Evolutionary conservation across 164 flowering plant species (phyloP).

Genomic region (Berberis vulgaris): DNA sequence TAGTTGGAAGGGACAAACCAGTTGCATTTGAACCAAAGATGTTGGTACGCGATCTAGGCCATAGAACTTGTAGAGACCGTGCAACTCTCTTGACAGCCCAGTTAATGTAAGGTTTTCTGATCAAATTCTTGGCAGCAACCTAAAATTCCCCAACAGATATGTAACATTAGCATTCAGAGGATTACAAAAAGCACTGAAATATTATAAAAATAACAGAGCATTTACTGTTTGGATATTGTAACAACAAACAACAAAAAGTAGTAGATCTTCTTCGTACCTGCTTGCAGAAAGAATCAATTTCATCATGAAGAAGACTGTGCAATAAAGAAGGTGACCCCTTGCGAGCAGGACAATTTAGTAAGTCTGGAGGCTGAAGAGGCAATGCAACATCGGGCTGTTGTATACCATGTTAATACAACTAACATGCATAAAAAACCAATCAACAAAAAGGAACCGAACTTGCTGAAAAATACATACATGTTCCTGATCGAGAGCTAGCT

Average conservation of each 20-base stretch:
- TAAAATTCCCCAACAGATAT: slow-evolving; percentile 19
- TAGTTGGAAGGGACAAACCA: slow-evolving; percentile 87
- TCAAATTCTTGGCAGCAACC: slow-evolving; percentile 81
- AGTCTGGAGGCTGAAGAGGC: slow-evolving; percentile 74
- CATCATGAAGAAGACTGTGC: slow-evolving; percentile 76
- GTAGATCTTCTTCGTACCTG: slow-evolving; percentile 33
- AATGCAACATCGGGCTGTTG: slow-evolving; percentile 84
- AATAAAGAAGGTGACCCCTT: slow-evolving; percentile 50
- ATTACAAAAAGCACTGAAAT: not conserved
- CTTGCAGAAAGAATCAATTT: slow-evolving; percentile 82
- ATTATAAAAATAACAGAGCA: not conserved
- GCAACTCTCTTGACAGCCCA: slow-evolving; percentile 97
- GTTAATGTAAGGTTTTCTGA: slow-evolving; percentile 72
- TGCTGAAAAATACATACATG: slow-evolving; percentile 51
- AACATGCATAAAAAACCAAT: slow-evolving; percentile 3
- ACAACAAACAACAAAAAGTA: not conserved
- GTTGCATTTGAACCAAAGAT: slow-evolving; percentile 93
- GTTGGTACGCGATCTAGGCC: slow-evolving; percentile 93
- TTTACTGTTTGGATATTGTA: not conserved
- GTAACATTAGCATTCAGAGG: slow-evolving; percentile 9
- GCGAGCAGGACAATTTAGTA: slow-evolving; percentile 34
- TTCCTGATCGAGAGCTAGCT: slow-evolving; percentile 79
- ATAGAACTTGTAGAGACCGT: slow-evolving; percentile 86
- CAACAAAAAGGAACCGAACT: not conserved
- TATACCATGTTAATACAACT: slow-evolving; percentile 5